Base-by-base conservation (phyloP, 305 asterid species). In the Fraxinus ornus region DNA sequence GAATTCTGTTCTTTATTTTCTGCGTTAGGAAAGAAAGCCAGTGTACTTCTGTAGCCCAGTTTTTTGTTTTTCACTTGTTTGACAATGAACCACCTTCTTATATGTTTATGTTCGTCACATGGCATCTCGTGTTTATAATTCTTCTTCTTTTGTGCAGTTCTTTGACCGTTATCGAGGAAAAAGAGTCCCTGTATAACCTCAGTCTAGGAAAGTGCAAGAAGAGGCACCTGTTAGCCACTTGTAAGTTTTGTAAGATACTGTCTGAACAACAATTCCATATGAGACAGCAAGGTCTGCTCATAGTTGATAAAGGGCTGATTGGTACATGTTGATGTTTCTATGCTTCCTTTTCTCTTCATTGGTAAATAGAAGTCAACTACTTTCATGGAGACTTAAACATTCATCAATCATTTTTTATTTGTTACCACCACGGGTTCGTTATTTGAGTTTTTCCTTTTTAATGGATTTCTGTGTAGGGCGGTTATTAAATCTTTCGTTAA, bases 111-210 rank as follows among this genome's bases (percentile, higher is more conserved):
- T n/a, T 71, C 0, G 26, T 15, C 76, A 15, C 76, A 5, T 33
- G 47, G n/a, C 47, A 72, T 72, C 68, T 30, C 13, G 39, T 22
- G 12, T 71, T 76, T 62, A 5, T 68, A 30, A 32, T 32, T 72
- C 49, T 10, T 24, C 1, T 32, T 72, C 76, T 32, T 15, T 26
- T 33, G 13, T 82, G 87, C 85, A 82, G 87, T 85, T 85, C 72
- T 78, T 85, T 78, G 87, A 85, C 28, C 83, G 81, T 44, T 85
- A 82, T 75, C 85, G 85, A 26, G 85, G 87, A 62, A 85, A 85
- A 66, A 79, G 87, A 33, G 87, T 85, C 49, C 87, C 87, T 33
- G 87, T 82, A 49, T 85, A 75, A 68, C 2, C 35, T 13, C 32
- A 62, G 39, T 76, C 39, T 47, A 12, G 76, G 30, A 44, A 76